Conservation (phyloP, 2,329 filamentous ascomycete genomes). For the Nothophoma quercina region DNA sequence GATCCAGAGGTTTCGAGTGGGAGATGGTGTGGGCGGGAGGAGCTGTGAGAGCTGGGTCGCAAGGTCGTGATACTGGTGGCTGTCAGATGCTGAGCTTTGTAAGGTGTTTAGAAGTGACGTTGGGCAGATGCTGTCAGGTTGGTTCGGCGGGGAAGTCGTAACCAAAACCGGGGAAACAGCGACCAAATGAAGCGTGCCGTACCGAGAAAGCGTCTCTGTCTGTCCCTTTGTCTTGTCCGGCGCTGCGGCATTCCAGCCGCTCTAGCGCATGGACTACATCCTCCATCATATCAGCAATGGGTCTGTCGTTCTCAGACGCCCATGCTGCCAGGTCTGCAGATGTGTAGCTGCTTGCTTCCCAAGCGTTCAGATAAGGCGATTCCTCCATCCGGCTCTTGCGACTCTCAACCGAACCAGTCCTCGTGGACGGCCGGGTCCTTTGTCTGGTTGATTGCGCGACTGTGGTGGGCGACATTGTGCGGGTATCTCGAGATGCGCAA, state of each 20-base stretch:
- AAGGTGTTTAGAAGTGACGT: slow-evolving; percentile 10
- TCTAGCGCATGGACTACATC: slow-evolving; percentile 39
- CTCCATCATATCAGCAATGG: slow-evolving; percentile 33
- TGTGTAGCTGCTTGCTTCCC: slow-evolving; percentile 23
- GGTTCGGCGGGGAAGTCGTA: slow-evolving; percentile 20
- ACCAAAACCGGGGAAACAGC: slow-evolving; percentile 28
- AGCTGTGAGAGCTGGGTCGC: slow-evolving; percentile 28
- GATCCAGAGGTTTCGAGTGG: slow-evolving; percentile 38
- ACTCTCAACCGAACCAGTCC: slow-evolving; percentile 44
- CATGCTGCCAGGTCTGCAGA: slow-evolving; percentile 27
- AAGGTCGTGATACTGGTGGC: slow-evolving; percentile 34
- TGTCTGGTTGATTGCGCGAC: slow-evolving; percentile 39
- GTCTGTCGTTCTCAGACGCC: slow-evolving; percentile 35
- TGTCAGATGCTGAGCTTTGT: slow-evolving; percentile 32
- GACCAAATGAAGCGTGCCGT: slow-evolving; percentile 39
- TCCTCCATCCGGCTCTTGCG: slow-evolving; percentile 25
- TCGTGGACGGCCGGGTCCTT: slow-evolving; percentile 45
- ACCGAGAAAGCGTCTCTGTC: slow-evolving; percentile 38
- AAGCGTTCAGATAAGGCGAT: slow-evolving; percentile 11
- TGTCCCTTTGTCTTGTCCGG: slow-evolving; percentile 25
- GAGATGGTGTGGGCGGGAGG: slow-evolving; percentile 23
- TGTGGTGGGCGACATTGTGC: slow-evolving; percentile 45
- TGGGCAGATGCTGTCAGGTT: slow-evolving; percentile 10
- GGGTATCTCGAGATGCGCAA: slow-evolving; percentile 46
- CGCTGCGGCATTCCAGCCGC: slow-evolving; percentile 37